phyloP scores from a whole-genome alignment of 2,329 filamentous ascomycete genomes.

The Epichloe sibirici region DNA sequence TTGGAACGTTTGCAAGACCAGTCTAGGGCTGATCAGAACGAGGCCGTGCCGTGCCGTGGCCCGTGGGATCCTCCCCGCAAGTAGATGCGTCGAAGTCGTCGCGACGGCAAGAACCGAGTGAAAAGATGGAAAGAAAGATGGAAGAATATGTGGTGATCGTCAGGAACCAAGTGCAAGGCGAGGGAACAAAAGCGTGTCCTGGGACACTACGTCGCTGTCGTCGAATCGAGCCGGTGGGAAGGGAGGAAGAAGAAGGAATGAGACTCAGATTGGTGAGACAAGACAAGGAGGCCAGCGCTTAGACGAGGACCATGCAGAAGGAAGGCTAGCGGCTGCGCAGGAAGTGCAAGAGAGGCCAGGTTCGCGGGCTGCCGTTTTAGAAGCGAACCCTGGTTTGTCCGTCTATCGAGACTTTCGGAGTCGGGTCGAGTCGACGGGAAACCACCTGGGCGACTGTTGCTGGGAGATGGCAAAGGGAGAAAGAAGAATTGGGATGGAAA shows the following conservation, averaged over 20 bases:
- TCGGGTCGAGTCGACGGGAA: neutral
- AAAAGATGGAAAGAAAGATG: neutral
- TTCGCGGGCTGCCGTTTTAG: conserved; percentile 4
- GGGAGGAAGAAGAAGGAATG: conserved; percentile 15
- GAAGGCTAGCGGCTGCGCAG: conserved; percentile 6
- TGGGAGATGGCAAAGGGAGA: neutral
- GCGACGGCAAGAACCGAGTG: conserved; percentile 1
- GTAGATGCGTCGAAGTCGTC: conserved; percentile 1
- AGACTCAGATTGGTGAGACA: conserved; percentile 9
- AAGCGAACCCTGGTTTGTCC: conserved; percentile 1
- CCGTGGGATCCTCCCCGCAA: conserved; percentile 5
- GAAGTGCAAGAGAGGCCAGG: neutral
- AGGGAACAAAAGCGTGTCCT: conserved; percentile 6
- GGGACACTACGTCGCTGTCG: conserved; percentile 6
- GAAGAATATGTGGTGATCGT: conserved; percentile 5
- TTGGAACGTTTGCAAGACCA: conserved; percentile 10
- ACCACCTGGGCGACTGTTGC: neutral
- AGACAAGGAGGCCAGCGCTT: conserved; percentile 12
- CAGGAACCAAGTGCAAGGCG: conserved; percentile 7
- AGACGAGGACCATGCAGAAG: conserved; percentile 9
- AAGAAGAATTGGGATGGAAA: neutral
- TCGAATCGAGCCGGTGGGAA: conserved; percentile 9
- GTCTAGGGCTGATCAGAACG: conserved; percentile 9
- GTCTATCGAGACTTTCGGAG: neutral
- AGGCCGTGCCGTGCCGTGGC: conserved; percentile 2